phyloP scores from a whole-genome alignment of 495 filamentous ascomycete genomes.

The Penicillium daleae region DNA sequence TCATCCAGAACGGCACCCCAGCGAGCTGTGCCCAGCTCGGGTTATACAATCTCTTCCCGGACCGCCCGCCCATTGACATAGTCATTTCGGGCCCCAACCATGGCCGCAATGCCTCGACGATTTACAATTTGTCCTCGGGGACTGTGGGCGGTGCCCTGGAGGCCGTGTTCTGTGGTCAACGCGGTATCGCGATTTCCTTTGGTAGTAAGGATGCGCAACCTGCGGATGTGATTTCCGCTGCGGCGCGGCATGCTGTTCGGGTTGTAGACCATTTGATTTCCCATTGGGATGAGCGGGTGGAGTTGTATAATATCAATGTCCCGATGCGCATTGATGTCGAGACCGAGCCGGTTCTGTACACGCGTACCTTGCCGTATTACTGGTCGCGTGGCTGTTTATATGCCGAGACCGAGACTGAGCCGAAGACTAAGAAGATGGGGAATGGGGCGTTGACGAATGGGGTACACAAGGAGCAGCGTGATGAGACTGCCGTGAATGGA shows the following conservation, averaged over 20 bases:
- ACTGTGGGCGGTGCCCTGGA: slow-evolving; percentile 93
- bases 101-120: slow-evolving; percentile 88
- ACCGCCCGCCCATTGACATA: slow-evolving; percentile 75
- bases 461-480: slow-evolving; percentile 15
- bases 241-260: slow-evolving; percentile 66
- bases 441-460: slow-evolving; percentile 23
- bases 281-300: slow-evolving; percentile 77
- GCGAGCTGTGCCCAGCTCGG: slow-evolving; percentile 89
- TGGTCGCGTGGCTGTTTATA: slow-evolving; percentile 84
- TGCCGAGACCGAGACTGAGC: slow-evolving; percentile 58
- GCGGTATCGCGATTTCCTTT: slow-evolving; percentile 82
- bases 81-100: slow-evolving; percentile 94
- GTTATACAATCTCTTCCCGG: slow-evolving; percentile 81
- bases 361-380: slow-evolving; percentile 80
- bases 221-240: slow-evolving; percentile 65
- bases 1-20: slow-evolving; percentile 81
- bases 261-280: slow-evolving; percentile 72
- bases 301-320: slow-evolving; percentile 87
- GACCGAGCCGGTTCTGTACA: slow-evolving; percentile 68
- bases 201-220: slow-evolving; percentile 78
- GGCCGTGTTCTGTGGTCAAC: slow-evolving; percentile 77
- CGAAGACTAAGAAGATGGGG: slow-evolving; percentile 13
- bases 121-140: slow-evolving; percentile 85
- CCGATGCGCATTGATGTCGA: slow-evolving; percentile 68
- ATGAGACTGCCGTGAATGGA: slow-evolving; percentile 68